Evolutionary conservation across 2,329 filamentous ascomycete species (phyloP).

Genomic region (Sclerotinia glacialis): DNA sequence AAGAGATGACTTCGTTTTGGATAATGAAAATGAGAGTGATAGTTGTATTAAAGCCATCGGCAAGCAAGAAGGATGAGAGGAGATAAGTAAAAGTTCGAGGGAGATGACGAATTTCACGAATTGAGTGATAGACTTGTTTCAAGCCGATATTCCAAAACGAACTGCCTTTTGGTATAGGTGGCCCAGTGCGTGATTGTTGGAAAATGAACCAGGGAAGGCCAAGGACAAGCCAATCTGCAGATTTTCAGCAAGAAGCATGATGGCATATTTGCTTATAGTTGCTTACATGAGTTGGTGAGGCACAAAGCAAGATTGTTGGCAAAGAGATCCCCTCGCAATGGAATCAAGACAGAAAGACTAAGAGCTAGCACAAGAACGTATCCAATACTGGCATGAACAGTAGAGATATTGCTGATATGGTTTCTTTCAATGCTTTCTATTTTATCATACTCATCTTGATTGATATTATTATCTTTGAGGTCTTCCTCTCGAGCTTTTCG

Average conservation of each 20-base stretch:
- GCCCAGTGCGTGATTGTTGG: conserved; percentile 43
- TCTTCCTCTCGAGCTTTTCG: conserved; percentile 44
- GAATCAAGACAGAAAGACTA: conserved; percentile 43
- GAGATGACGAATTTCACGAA: conserved; percentile 41
- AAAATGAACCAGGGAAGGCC: conserved; percentile 46
- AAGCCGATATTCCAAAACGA: conserved; percentile 44
- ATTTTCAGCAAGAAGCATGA: not conserved
- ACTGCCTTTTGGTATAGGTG: conserved; percentile 42
- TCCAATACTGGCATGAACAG: conserved; percentile 46
- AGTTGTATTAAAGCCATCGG: conserved; percentile 45
- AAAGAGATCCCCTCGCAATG: conserved; percentile 41
- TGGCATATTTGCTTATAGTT: not conserved
- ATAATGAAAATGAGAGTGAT: conserved; percentile 43
- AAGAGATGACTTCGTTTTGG: conserved; percentile 43
- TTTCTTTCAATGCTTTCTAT: conserved; percentile 45
- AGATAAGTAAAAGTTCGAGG: conserved; percentile 45
- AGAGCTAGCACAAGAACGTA: conserved; percentile 43
- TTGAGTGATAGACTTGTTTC: conserved; percentile 44
- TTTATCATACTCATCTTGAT: conserved; percentile 42
- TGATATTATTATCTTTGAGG: conserved; percentile 42
- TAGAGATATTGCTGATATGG: conserved; percentile 45
- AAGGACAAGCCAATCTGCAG: conserved; percentile 43
- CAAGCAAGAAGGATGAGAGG: conserved; percentile 44
- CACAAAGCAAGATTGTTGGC: conserved; percentile 44
- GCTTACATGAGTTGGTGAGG: conserved; percentile 44